Percentiles rank a stretch among this genome's conserved stretches.
phyloP scores from a whole-genome alignment of 108 stramenopile genomes.

The Nitzschia palea region DNA sequence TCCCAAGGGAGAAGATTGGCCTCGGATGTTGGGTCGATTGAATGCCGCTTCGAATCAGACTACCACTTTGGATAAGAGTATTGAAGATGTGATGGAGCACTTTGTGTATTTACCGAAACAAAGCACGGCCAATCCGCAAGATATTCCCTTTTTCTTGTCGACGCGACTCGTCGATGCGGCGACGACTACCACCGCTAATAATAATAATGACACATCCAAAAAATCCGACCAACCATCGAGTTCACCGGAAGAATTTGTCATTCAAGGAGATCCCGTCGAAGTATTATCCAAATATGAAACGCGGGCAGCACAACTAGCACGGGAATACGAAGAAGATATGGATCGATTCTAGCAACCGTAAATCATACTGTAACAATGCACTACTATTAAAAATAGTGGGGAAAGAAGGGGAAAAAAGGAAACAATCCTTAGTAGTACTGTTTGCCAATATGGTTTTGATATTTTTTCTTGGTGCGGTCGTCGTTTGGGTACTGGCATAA shows the following conservation, averaged over 20 bases:
- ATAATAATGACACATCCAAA: slow-evolving; percentile 17
- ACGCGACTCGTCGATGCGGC: slow-evolving; percentile 64
- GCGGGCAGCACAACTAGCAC: slow-evolving; percentile 54
- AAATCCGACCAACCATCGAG: slow-evolving; percentile 16
- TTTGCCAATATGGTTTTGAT: no score
- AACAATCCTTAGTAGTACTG: no score
- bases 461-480: no score
- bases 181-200: no score
- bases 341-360: slow-evolving; percentile 79
- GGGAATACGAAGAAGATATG: slow-evolving; percentile 86
- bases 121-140: slow-evolving; percentile 75
- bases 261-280: slow-evolving; percentile 50
- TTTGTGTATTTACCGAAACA: slow-evolving; percentile 81
- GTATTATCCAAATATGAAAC: slow-evolving; percentile 65
- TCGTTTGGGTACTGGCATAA: background rate
- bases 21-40: slow-evolving; percentile 77
- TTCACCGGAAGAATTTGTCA: slow-evolving; percentile 9
- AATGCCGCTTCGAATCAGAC: slow-evolving; percentile 87
- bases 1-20: slow-evolving; percentile 81
- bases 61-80: slow-evolving; percentile 63
- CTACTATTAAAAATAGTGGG: no score
- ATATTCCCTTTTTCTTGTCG: slow-evolving; percentile 86
- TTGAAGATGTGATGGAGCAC: slow-evolving; percentile 81
- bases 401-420: no score
- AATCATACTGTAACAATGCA: no score